A percentile compares a stretch with the other conserved stretches of the same genome.
Conservation (phyloP, 1,139 yeast species). For the Arxiozyma telluris region DNA sequence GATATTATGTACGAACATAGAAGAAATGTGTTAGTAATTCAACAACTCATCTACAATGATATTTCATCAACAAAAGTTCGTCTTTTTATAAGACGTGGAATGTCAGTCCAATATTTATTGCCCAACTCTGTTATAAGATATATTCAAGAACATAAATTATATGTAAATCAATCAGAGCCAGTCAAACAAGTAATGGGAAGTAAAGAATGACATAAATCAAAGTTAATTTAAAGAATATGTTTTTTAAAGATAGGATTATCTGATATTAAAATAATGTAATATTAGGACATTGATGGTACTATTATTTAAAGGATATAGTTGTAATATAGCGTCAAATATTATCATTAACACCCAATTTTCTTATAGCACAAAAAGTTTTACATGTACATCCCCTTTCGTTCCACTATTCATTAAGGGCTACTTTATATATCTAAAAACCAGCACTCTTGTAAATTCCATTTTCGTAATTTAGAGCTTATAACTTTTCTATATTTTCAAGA, state of each 20-base stretch:
- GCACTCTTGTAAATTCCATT: too few relatives aligned
- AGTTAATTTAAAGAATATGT: too few relatives aligned
- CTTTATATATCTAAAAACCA: too few relatives aligned
- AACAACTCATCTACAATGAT: constrained; percentile 92
- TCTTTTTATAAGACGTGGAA: constrained; percentile 81
- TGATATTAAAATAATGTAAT: too few relatives aligned
- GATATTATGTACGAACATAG: constrained; percentile 97
- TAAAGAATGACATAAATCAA: background rate
- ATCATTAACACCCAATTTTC: too few relatives aligned
- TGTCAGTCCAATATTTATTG: constrained; percentile 90
- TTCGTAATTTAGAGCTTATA: background rate
- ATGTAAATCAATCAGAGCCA: constrained; percentile 80
- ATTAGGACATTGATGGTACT: background rate
- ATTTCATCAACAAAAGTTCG: constrained; percentile 92
- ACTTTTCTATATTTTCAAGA: background rate
- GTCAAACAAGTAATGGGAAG: constrained; percentile 75
- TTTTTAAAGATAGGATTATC: too few relatives aligned
- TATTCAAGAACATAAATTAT: constrained; percentile 83
- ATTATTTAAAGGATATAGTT: too few relatives aligned
- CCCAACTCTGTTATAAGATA: constrained; percentile 94
- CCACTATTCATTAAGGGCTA: background rate
- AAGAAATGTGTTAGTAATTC: constrained; percentile 84
- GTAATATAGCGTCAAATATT: background rate
- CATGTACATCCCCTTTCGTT: background rate
- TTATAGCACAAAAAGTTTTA: too few relatives aligned